Base-by-base conservation (phyloP, 2,329 filamentous ascomycete genomes). In the Phoma sp. region DNA sequence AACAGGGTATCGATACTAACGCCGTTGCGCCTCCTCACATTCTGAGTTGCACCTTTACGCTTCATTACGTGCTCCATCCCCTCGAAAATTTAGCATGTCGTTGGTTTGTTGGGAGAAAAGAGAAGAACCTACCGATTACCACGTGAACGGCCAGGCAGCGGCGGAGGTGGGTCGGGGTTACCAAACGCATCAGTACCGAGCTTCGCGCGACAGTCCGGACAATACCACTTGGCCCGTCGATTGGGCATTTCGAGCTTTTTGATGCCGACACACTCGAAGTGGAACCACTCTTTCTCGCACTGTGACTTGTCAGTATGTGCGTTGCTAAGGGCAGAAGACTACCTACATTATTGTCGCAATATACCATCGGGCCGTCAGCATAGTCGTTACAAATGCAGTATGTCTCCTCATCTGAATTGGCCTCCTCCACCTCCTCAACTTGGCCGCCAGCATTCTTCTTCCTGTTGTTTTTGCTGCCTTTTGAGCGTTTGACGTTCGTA, bases 231-330 rank as follows among this genome's bases (percentile, higher is more conserved):
- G 2, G 87, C 87, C 29, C 88, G 89, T 14, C 89, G 81, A 2
- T 86, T 83, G 9, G 90, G 89, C 55, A 89, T 84, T 6, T 81
- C 79, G 30, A 29, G 27, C 9, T 7, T 9, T 29, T 67, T 69
- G 60, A 95, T 78, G 4, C 82, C 86, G 5, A 95, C 88, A 67
- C 90, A 95, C 59, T 86, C 85, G 36, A 95, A 81, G 70, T 95
- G 90, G 72, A 93, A 95, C 90, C 90, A 95, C 73, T 93, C 89
- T 59, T 86, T 86, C 64, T 90, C 87, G 76, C 90, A 95, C 75
- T 89, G 78, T 13, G 24, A 4, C n/a, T 18, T 4, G 43, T 70
- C 52, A 68, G 61, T 35, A 69, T 33, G 6, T 39, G 4, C 50
- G 48, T n/a, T 4, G 13, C 25, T 13, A 10, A 14, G 10, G 30